Evolutionary conservation across 768 basidiomycete genomes (phyloP).

Genomic region (Dendrothele bispora): DNA sequence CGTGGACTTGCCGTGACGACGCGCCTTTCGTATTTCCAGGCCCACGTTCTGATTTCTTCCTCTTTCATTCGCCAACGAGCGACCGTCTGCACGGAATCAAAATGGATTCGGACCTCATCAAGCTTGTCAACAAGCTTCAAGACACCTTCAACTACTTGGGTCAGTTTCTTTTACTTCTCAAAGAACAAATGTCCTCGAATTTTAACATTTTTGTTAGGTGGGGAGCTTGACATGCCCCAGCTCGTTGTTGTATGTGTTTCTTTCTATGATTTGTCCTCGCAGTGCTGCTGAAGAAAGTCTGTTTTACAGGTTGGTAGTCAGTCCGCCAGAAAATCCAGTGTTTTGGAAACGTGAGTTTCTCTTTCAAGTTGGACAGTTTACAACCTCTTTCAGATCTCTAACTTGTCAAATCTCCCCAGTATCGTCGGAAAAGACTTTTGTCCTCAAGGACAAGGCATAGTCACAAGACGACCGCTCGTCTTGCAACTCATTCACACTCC

Average conservation of each 20-base stretch:
- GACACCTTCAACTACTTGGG: conserved; percentile 89
- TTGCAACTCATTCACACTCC: conserved; percentile 96
- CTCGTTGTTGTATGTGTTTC: conserved; percentile 71
- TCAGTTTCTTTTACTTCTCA: conserved; percentile 36
- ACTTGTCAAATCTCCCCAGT: conserved; percentile 35
- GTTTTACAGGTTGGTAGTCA: conserved; percentile 91
- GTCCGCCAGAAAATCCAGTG: conserved; percentile 94
- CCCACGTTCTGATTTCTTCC: too few species aligned
- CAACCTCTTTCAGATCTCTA: conserved; percentile 4
- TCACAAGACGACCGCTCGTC: conserved; percentile 92
- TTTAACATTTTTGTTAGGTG: conserved; percentile 49
- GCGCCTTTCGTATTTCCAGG: too few species aligned
- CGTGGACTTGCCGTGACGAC: too few species aligned
- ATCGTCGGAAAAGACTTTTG: conserved; percentile 95
- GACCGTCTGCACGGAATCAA: too few species aligned
- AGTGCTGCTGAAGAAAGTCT: neutral
- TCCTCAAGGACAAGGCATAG: conserved; percentile 88
- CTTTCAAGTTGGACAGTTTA: conserved; percentile 6
- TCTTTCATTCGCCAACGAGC: too few species aligned
- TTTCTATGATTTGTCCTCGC: conserved; percentile 26
- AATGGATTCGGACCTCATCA: conserved; percentile 95
- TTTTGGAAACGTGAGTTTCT: conserved; percentile 83
- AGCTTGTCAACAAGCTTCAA: conserved; percentile 93
- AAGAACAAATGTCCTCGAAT: neutral
- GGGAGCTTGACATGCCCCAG: conserved; percentile 92